These are phyloP conservation scores for Psilocybe cubensis DNA, from an alignment of 768 basidiomycete species.

Conservation along the genomic window DNA sequence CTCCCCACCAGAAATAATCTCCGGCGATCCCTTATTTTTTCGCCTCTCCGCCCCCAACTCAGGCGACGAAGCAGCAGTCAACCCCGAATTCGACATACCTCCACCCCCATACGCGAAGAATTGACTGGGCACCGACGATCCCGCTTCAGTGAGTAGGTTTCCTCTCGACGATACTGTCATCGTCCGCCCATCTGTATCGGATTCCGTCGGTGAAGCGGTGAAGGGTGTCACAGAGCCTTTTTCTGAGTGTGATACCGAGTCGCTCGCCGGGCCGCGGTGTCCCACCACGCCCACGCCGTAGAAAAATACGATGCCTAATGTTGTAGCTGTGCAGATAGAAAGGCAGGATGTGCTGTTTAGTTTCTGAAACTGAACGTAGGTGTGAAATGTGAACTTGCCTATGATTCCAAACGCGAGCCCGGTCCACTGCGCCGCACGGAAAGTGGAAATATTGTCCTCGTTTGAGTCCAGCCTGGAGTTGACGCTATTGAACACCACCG, in stretches of 20 bases:
- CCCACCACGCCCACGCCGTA: constrained; percentile 33
- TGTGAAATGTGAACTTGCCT: constrained; percentile 39
- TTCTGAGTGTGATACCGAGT: background rate
- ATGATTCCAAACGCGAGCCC: constrained; percentile 62
- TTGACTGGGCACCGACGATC: background rate
- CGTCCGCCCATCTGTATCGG: too few relatives aligned
- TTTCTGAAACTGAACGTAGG: background rate
- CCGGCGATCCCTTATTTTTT: background rate
- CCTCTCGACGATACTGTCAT: background rate
- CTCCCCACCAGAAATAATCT: too few relatives aligned
- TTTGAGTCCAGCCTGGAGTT: constrained; percentile 27
- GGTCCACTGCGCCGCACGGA: constrained; percentile 69
- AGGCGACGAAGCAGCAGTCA: background rate
- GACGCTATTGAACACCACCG: constrained; percentile 70
- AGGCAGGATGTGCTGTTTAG: too few relatives aligned
- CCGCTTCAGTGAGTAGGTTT: background rate
- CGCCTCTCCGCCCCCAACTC: background rate
- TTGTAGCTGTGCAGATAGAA: constrained; percentile 18
- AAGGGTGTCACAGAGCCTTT: too few relatives aligned
- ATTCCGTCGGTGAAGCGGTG: too few relatives aligned
- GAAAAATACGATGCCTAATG: constrained; percentile 28
- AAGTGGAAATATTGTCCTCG: constrained; percentile 50
- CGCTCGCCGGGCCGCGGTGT: background rate
- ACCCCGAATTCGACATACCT: background rate
- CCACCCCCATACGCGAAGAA: background rate